phyloP scores from a whole-genome alignment of 1,284 basidiomycete species.

The Tilletia setariae region DNA sequence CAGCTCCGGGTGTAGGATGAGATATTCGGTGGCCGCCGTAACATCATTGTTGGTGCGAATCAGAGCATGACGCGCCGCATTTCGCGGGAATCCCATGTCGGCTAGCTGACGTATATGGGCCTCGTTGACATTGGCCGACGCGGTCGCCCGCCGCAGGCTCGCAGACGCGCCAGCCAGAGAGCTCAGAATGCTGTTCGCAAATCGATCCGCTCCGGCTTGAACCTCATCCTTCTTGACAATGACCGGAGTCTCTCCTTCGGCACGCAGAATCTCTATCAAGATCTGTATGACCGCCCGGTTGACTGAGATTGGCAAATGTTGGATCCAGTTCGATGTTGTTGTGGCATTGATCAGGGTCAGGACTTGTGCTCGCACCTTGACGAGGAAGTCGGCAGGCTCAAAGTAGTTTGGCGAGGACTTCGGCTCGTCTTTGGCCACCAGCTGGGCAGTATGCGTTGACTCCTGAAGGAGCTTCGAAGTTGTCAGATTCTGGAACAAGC shows the following conservation, averaged over 20 bases:
- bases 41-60: slow-evolving; percentile 82
- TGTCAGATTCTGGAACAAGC: slow-evolving; percentile 73
- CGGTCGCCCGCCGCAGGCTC: neutral
- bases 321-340: slow-evolving; percentile 83
- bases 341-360: slow-evolving; percentile 68
- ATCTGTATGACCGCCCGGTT: slow-evolving; percentile 69
- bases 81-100: slow-evolving; percentile 94
- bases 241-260: slow-evolving; percentile 59
- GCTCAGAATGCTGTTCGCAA: slow-evolving; percentile 14
- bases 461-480: slow-evolving; percentile 78
- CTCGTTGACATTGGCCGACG: slow-evolving; percentile 29
- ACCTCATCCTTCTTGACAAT: slow-evolving; percentile 2
- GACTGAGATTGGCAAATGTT: slow-evolving; percentile 63
- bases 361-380: slow-evolving; percentile 71
- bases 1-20: slow-evolving; percentile 62
- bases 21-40: slow-evolving; percentile 79
- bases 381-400: slow-evolving; percentile 78
- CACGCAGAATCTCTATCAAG: slow-evolving; percentile 76
- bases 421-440: slow-evolving; percentile 60
- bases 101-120: slow-evolving; percentile 72
- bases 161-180: neutral
- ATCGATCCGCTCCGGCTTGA: slow-evolving; percentile 22
- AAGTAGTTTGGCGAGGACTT: slow-evolving; percentile 64
- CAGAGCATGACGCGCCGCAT: slow-evolving; percentile 78
- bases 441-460: slow-evolving; percentile 73